Evolutionary conservation across 352 stramenopile species (phyloP), one percentile per base, ranked within the genome.

Genomic region (Globisporangium heterothallicum): DNA sequence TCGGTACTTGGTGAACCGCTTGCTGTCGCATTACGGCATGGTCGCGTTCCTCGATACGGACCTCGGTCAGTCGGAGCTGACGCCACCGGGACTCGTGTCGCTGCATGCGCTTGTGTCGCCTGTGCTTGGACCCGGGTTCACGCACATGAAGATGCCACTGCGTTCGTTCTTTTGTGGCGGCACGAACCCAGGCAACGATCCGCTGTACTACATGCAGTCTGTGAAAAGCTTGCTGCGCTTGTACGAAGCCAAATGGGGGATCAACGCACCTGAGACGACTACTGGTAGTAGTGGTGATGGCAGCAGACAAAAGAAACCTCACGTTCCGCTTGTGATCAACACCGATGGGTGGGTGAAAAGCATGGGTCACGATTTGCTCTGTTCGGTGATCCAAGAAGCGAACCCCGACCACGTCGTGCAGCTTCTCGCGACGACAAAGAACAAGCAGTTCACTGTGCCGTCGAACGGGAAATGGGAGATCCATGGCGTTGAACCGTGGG

Each of bases 291-390:
- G n/a, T n/a, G n/a, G n/a, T n/a, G n/a, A n/a, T n/a, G n/a, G 50
- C 13, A 49, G 16, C 42, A 30, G 26, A 12, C 47, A 63, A 27
- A 46, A 57, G 22, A 43, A 42, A 13, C 24, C 49, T 25, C 32
- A 58, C 34, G 71, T 96, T 24, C 94, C 95, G 27, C 72, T 99
- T 1, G 67, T 99, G 13, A 82, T 99, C 56, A 99, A 99, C 64
- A 97, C 94, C 14, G 95, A 98, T 66, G 96, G 96, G 36, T 99
- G 94, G 94, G 86, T 98, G 51, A 98, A 98, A 73, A 97, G 94
- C 45, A 95, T 99, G 73, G 96, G 96, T 9, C 87, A 94, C 57
- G 86, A 98, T 55, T 71, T 99, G 53, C 78, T 99, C 30, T 94
- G 87, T 49, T 79, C 78, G 19, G 76, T 98, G 34, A 90, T 98